These are phyloP conservation scores for Blastomyces silverae DNA, from an alignment of 2,329 filamentous ascomycete genomes.

Conservation along the genomic window DNA sequence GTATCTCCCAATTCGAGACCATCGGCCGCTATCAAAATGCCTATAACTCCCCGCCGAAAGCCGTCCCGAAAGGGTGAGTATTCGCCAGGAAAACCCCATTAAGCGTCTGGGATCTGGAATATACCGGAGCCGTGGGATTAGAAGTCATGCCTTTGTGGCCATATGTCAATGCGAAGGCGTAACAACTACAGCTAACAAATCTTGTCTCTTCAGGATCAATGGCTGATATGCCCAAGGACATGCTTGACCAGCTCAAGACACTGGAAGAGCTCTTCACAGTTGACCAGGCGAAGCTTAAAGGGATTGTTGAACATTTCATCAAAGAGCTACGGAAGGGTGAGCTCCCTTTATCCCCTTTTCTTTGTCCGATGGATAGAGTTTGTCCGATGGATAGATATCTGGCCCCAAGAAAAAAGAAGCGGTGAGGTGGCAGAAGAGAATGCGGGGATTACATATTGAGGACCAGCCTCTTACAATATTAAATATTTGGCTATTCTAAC, in stretches of 20 bases:
- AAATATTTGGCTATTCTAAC: constrained; percentile 8
- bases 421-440: neutral
- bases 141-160: neutral
- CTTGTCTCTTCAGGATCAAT: constrained; percentile 61
- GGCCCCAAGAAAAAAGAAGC: constrained; percentile 11
- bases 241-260: constrained; percentile 70
- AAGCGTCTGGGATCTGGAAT: neutral
- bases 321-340: constrained; percentile 77
- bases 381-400: neutral
- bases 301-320: constrained; percentile 84
- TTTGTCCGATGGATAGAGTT: neutral
- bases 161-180: neutral
- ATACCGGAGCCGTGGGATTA: neutral
- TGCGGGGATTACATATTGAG: neutral
- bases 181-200: neutral
- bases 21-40: constrained; percentile 47
- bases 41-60: constrained; percentile 57
- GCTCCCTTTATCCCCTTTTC: constrained; percentile 21
- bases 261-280: constrained; percentile 82
- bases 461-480: neutral
- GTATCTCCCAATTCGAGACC: neutral
- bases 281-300: constrained; percentile 70
- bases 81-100: constrained; percentile 15
- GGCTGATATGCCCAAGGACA: constrained; percentile 80
- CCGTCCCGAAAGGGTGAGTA: constrained; percentile 68